Conservation (phyloP, 345 rosid genomes). For the Eucalyptus urophylla region DNA sequence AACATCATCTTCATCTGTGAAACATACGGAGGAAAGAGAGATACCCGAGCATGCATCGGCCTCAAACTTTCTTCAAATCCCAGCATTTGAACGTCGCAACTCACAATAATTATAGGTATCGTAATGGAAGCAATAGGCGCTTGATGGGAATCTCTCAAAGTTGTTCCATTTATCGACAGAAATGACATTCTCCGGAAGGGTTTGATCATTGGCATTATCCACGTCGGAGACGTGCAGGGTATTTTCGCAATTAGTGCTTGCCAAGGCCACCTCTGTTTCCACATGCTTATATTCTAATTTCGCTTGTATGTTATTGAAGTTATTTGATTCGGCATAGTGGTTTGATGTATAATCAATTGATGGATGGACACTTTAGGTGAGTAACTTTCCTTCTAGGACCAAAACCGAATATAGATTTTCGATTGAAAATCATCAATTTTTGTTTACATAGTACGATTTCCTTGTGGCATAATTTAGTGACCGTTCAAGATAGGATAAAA, state of each 20-base stretch:
- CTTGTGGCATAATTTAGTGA: neutral
- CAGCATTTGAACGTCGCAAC: neutral
- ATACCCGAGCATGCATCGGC: neutral
- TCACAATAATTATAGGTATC: neutral
- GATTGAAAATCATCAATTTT: neutral
- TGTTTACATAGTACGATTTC: neutral
- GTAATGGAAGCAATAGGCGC: neutral
- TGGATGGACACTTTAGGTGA: neutral
- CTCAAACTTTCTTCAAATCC: neutral
- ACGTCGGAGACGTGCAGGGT: neutral
- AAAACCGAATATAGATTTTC: neutral
- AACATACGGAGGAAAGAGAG: neutral
- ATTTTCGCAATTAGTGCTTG: neutral
- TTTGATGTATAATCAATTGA: neutral
- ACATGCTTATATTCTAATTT: neutral
- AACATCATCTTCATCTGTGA: neutral
- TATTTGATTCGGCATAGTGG: neutral
- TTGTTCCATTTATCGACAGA: neutral
- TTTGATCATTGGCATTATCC: neutral
- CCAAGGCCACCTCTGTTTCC: neutral
- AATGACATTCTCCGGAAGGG: neutral
- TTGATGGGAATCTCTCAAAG: neutral
- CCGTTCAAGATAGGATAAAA: fast-evolving
- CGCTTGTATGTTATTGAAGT: neutral
- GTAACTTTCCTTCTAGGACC: neutral